A percentile compares a stretch with the other conserved stretches of the same genome.
Conservation (phyloP, 495 filamentous ascomycete species). For the Neurospora sp. region DNA sequence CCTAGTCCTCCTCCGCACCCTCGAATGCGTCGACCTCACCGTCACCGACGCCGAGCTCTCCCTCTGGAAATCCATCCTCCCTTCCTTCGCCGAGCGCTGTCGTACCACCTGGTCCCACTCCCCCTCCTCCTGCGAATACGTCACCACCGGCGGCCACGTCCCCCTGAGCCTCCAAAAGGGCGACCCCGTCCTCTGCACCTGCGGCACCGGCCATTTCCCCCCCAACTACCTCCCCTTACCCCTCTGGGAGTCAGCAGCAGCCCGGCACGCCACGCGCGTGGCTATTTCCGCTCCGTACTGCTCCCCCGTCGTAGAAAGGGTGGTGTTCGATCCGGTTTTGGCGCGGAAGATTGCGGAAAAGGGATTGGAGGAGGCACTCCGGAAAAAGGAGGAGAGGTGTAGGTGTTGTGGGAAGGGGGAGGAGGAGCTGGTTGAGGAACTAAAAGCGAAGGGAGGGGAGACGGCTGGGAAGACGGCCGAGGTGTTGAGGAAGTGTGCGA, state of each 20-base stretch:
- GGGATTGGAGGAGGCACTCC: not conserved
- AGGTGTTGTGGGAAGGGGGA: constrained; percentile 18
- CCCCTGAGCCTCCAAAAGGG: constrained; percentile 22
- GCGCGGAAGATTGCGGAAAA: not conserved
- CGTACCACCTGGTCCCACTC: constrained; percentile 40
- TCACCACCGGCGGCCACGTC: constrained; percentile 8
- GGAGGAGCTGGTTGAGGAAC: constrained; percentile 5
- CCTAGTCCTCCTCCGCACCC: constrained; percentile 15
- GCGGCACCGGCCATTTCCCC: constrained; percentile 25
- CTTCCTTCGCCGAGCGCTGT: constrained; percentile 44
- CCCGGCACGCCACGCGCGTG: constrained; percentile 19
- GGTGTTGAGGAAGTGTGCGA: constrained; percentile 18
- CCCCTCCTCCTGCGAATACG: constrained; percentile 38
- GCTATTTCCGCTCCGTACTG: constrained; percentile 28
- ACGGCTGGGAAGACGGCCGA: not conserved
- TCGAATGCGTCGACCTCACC: constrained; percentile 19
- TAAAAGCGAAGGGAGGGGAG: not conserved
- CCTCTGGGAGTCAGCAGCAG: constrained; percentile 17
- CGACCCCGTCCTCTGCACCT: constrained; percentile 23
- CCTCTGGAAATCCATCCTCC: constrained; percentile 41
- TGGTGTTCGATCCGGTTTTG: constrained; percentile 9
- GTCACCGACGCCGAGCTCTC: constrained; percentile 34
- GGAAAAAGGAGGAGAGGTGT: constrained; percentile 8
- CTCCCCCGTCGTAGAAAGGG: constrained; percentile 21
- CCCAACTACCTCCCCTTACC: constrained; percentile 20